These are phyloP conservation scores for Diplodia intermedia DNA, from an alignment of 2,329 filamentous ascomycete genomes.

Conservation along the genomic window DNA sequence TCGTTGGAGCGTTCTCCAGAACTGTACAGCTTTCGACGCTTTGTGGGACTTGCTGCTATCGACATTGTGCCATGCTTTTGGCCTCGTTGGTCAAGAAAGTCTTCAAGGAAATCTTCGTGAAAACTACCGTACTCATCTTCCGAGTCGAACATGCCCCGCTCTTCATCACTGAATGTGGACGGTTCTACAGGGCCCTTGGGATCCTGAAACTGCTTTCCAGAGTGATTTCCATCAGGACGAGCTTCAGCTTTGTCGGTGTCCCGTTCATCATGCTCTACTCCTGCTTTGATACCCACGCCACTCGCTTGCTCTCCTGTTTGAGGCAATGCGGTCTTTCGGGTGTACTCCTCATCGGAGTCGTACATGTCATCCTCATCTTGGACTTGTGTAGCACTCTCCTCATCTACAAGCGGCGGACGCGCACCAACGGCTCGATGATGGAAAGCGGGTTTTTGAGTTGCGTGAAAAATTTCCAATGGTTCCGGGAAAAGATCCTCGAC, in stretches of 20 bases:
- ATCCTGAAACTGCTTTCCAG: conserved; percentile 3
- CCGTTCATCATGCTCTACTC: background rate
- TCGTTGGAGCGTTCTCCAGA: background rate
- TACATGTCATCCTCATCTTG: conserved; percentile 52
- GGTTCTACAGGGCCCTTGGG: background rate
- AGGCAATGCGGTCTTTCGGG: conserved; percentile 4
- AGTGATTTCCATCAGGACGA: background rate
- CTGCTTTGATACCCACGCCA: background rate
- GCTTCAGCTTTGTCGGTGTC: conserved; percentile 3
- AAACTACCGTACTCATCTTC: conserved; percentile 31
- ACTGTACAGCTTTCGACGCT: conserved; percentile 5
- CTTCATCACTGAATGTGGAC: background rate
- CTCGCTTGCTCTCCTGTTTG: background rate
- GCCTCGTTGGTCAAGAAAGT: background rate
- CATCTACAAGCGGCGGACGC: conserved; percentile 61
- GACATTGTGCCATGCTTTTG: conserved; percentile 1
- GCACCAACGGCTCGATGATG: background rate
- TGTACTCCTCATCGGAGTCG: conserved; percentile 52
- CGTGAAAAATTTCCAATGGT: conserved; percentile 55
- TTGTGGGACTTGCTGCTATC: conserved; percentile 1
- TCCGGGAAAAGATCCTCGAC: conserved; percentile 85
- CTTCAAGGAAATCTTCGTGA: conserved; percentile 27
- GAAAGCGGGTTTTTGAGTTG: conserved; percentile 15
- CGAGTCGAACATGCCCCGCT: conserved; percentile 7
- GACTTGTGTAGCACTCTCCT: conserved; percentile 66